Conservation (phyloP, 2,329 filamentous ascomycete species). For the Xylariales sp. region DNA sequence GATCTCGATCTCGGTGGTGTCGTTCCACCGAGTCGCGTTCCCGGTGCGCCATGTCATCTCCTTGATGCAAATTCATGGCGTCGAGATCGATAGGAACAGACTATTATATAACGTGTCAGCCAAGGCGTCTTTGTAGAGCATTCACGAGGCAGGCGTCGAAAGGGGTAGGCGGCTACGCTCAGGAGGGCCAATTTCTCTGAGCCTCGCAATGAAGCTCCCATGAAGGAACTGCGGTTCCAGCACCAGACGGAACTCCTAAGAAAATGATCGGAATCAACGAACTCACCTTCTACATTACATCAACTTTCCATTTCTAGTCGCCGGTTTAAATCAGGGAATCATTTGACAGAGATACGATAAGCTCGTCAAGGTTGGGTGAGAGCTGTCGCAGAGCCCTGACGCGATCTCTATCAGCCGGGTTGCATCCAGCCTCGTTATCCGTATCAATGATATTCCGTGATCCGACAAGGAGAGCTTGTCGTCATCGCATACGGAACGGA, state of each 20-base stretch:
- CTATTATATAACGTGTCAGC: background rate
- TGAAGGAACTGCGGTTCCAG: background rate
- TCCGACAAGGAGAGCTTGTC: no score
- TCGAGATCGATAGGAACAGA: background rate
- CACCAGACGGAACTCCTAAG: background rate
- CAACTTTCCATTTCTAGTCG: constrained; percentile 4
- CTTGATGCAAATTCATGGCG: constrained; percentile 30
- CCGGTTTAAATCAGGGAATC: background rate
- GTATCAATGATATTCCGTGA: background rate
- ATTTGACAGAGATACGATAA: background rate
- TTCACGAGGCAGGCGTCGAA: no score
- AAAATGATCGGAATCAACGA: background rate
- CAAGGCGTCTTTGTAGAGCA: background rate
- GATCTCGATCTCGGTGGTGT: constrained; percentile 59
- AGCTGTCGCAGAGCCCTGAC: constrained; percentile 8
- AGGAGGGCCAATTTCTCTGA: background rate
- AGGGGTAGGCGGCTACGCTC: background rate
- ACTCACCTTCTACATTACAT: constrained; percentile 9
- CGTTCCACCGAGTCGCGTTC: constrained; percentile 64
- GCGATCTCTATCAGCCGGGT: constrained; percentile 8
- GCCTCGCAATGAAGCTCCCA: no score
- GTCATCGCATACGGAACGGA: no score
- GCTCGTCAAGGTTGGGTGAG: constrained; percentile 1
- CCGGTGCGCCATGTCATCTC: constrained; percentile 47
- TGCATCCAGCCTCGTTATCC: background rate